Base-by-base conservation (phyloP, 805 yeast genomes). In the Nakazawaea pomicola region DNA sequence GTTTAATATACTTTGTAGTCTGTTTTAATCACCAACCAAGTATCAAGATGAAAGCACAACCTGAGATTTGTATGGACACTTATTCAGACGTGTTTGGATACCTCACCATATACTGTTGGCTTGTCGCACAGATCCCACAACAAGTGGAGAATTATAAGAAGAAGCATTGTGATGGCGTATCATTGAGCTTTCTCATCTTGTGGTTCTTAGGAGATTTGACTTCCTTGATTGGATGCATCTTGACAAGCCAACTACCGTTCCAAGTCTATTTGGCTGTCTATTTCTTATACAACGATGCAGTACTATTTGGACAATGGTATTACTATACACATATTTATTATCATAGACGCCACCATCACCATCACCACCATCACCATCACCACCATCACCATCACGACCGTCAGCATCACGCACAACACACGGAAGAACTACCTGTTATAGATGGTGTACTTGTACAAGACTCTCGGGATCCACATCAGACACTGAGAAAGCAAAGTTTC, bases 171-270 rank as follows among this genome's bases (percentile, higher is more conserved):
- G 55, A 53, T 8, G 65, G 64, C 0, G 49, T 64, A 15, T 58
- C 66, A 4, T 52, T 51, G 1, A 48, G 46, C 16, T 58, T 62
- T 38, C 46, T 64, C 14, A 23, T 55, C 4, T 50, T 61, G 11
- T 60, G 66, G 62, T 51, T 58, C 31, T 33, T 58, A 8, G 67
- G 67, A 14, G 68, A 64, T 36, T 39, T 57, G 15, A 49, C 51
- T 9, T 55, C 57, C 29, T 58, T 81, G 21, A 34, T 72, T 0
- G 97, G 96, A 0, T 87, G 95, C 46, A 45, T 85, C 0, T 56
- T 88, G 35, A 88, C 96, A 0, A 57, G 74, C 6, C 96, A 90
- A 46, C 65, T 88, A 35, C 78, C 82, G n/a, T 90, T 89, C 60
- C 97, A 89, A 56, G 72, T 78, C 9, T 63, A 79, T 17, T 64